Base-by-base conservation (phyloP, 2,329 filamentous ascomycete species). In the Apiospora saccharicola region DNA sequence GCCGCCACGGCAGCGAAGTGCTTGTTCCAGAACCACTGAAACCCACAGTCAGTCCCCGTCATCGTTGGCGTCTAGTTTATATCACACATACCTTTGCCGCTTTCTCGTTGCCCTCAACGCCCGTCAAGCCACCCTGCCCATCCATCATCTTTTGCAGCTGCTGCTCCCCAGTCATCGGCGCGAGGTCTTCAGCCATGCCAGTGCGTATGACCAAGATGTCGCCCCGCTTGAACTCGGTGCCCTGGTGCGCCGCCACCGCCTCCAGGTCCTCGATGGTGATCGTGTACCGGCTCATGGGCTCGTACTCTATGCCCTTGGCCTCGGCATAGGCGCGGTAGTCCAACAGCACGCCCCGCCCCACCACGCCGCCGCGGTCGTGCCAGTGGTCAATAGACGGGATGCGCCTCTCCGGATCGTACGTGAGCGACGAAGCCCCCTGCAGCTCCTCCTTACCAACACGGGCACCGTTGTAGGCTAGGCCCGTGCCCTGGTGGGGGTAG, bases 21-120 rank as follows among this genome's bases (percentile, higher is more conserved):
- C 69, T 86, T 83, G 71, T 90, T 85, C 88, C 89, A 91, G 24
- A 90, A 80, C 89, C 89, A 91, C 47, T 84, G 82, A 13, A 89
- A 81, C 26, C 22, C 2, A 3, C 14, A 13, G 30, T 43, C 70
- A 30, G 53, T 34, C 8, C 1, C 22, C 14, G 1, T 0, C 8
- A 22, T 46, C 19, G 37, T 10, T 4, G 14, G 12, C 19, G 7
- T 47, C 6, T 8, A 6, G 14, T 46, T 6, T 7, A 1, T 19
- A 24, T 67, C 8, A 19, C 19, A 10, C n/a, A 6, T 67, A 70
- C 71, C 49, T 84, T 82, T 19, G 89, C 81, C 8, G 85, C 85
- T 6, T 82, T 83, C 22, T 85, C 81, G 2, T 83, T 85, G 0
- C 85, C 85, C 69, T 88, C 83, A 2, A 89, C 81, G 0, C 88